phyloP scores from a whole-genome alignment of 208 protist species.

The Acanthamoeba lenticulata region DNA sequence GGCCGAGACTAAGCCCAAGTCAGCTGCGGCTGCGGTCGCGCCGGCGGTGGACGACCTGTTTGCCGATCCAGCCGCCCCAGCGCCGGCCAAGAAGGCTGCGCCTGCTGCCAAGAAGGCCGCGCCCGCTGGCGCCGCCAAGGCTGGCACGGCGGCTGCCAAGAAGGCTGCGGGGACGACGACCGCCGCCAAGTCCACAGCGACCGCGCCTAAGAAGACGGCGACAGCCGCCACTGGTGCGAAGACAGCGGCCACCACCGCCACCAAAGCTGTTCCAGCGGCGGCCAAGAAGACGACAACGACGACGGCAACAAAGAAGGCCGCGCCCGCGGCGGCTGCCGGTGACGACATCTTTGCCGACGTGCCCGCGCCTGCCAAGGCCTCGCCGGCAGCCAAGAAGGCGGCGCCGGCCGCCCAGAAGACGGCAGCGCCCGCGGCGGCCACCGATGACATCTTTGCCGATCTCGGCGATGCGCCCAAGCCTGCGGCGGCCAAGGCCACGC shows the following conservation, averaged over 20 bases:
- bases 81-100: background rate
- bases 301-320: background rate
- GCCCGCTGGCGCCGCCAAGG: background rate
- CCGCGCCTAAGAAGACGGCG: background rate
- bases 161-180: background rate
- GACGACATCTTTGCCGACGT: background rate
- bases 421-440: background rate
- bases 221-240: background rate
- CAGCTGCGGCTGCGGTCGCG: background rate
- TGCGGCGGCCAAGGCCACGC: background rate
- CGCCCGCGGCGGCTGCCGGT: background rate
- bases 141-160: background rate
- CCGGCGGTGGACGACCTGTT: background rate
- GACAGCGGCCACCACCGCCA: too few species aligned
- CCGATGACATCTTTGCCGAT: constrained; percentile 26
- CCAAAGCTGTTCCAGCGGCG: too few species aligned
- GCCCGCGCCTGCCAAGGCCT: background rate
- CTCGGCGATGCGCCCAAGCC: background rate
- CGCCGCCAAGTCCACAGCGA: background rate
- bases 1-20: background rate
- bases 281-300: too few species aligned
- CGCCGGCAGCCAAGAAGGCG: background rate
- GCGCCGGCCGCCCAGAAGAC: background rate
- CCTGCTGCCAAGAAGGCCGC: background rate
- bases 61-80: background rate